phyloP scores from a whole-genome alignment of 352 stramenopile genomes.

The Phytopythium delawarense region DNA sequence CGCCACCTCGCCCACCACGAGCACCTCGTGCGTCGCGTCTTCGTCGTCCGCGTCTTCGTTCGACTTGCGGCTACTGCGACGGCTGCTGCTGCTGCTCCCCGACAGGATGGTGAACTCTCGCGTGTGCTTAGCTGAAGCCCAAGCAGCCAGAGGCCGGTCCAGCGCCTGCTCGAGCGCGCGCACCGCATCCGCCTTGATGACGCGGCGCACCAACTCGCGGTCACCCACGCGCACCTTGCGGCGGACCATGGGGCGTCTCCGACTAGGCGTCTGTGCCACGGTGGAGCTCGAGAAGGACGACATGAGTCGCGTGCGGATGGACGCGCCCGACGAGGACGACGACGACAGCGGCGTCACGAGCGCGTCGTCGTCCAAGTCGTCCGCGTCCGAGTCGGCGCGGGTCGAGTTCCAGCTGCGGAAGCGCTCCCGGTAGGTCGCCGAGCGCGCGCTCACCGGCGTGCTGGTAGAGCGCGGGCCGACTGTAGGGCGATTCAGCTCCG shows the following conservation, averaged over 20 bases:
- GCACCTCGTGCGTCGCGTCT: constrained; percentile 17
- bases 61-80: neutral
- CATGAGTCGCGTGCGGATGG: neutral
- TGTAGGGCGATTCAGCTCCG: neutral
- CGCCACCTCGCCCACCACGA: constrained; percentile 19
- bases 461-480: neutral
- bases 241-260: neutral
- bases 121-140: constrained; percentile 7
- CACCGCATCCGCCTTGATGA: constrained; percentile 7
- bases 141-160: constrained; percentile 13
- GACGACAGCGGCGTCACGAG: neutral
- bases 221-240: constrained; percentile 22
- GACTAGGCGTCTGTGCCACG: neutral
- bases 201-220: constrained; percentile 22
- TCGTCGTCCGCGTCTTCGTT: neutral
- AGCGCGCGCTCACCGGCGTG: neutral
- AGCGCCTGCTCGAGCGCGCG: constrained; percentile 20
- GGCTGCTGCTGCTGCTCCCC: constrained; percentile 6
- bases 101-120: constrained; percentile 26
- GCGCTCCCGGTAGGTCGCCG: constrained; percentile 3
- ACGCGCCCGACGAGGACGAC: neutral
- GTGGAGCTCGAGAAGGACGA: constrained; percentile 1
- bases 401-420: constrained; percentile 6
- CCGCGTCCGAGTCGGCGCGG: neutral
- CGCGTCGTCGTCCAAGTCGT: neutral